Percentiles rank a stretch among this genome's conserved stretches.
These are phyloP conservation scores for Breviolum minutum DNA, from an alignment of 73 alveolate species.

Conservation along the genomic window DNA sequence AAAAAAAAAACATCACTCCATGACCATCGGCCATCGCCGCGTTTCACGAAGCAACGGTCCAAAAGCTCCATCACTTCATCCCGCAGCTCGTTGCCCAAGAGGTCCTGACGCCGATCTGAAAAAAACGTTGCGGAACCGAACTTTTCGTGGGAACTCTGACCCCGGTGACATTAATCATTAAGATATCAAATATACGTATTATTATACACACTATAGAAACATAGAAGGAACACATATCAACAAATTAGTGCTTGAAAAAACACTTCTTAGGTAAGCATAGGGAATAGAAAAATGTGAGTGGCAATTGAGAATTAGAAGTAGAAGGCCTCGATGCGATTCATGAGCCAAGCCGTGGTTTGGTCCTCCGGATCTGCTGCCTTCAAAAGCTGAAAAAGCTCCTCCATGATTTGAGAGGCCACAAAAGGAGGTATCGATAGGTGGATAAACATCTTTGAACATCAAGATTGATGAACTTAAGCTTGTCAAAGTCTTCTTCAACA, in stretches of 20 bases:
- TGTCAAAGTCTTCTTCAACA: no score
- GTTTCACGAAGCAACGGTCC: constrained; percentile 23
- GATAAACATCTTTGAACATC: no score
- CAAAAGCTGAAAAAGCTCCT: constrained; percentile 88
- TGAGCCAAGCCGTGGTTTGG: background rate
- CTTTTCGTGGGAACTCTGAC: no score
- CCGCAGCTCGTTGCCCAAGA: constrained; percentile 79
- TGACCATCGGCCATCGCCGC: background rate
- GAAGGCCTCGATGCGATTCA: background rate
- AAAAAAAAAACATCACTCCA: background rate
- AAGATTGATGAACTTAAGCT: no score
- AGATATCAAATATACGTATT: background rate
- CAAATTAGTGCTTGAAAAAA: no score
- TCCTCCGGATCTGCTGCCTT: constrained; percentile 93
- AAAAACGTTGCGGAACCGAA: no score
- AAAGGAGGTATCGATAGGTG: no score
- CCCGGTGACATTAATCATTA: background rate
- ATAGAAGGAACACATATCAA: no score
- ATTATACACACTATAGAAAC: no score
- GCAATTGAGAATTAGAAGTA: no score
- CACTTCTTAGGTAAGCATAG: no score
- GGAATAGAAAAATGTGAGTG: no score
- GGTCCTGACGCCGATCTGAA: background rate
- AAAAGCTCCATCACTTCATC: constrained; percentile 87
- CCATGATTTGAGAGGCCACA: background rate